Conservation (phyloP, 495 filamentous ascomycete genomes). For the Aspergillus sclerotiicarbonarius region DNA sequence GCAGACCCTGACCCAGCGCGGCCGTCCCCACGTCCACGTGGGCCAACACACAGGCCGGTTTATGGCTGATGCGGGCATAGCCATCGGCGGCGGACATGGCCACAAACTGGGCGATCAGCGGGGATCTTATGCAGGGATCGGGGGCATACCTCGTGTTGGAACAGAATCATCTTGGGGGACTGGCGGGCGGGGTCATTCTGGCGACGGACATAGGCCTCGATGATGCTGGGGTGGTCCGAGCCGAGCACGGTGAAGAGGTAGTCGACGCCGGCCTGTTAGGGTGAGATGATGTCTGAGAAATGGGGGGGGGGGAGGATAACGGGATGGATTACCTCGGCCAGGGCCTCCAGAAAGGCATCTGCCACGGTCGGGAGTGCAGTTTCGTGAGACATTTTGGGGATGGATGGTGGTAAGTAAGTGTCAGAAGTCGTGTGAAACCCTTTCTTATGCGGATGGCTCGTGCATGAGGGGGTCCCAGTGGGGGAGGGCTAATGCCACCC, state of each 20-base stretch:
- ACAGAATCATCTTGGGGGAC: conserved; percentile 29
- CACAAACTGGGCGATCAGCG: conserved; percentile 17
- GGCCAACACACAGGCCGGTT: conserved; percentile 24
- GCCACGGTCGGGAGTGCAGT: background rate
- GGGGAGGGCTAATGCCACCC: no score
- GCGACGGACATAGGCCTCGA: conserved; percentile 24
- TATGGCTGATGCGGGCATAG: conserved; percentile 24
- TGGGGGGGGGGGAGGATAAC: background rate
- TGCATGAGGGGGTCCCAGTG: no score
- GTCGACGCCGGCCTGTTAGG: conserved; percentile 20
- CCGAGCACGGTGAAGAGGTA: conserved; percentile 24
- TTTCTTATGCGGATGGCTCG: no score
- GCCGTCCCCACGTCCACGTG: conserved; percentile 31
- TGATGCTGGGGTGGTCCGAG: conserved; percentile 27
- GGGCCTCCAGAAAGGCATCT: background rate
- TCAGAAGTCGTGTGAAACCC: no score
- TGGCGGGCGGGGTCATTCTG: conserved; percentile 19
- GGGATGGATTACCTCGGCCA: background rate
- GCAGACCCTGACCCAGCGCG: conserved; percentile 26
- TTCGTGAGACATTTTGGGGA: background rate
- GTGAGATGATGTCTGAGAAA: background rate
- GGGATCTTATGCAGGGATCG: background rate
- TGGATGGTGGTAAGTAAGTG: no score
- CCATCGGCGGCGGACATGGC: conserved; percentile 31
- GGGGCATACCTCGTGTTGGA: conserved; percentile 26